phyloP scores from a whole-genome alignment of 148 eudicot species.

The Vaccinium macrocarpon region DNA sequence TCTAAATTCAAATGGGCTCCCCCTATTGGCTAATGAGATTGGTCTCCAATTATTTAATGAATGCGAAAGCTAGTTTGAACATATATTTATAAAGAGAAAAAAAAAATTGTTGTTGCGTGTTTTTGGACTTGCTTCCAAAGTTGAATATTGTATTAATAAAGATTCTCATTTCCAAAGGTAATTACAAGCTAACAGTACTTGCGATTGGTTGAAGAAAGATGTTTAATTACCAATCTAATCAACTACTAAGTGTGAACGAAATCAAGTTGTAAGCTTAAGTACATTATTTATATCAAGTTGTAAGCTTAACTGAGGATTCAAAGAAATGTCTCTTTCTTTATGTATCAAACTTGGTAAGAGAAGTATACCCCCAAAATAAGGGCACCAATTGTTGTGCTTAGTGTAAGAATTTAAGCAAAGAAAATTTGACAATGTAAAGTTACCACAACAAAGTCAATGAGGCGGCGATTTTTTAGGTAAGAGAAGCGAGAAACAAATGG shows the following conservation, averaged over 20 bases:
- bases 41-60: too few species aligned
- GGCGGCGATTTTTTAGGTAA: constrained; percentile 4
- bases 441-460: neutral
- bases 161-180: neutral
- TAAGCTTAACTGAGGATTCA: too few species aligned
- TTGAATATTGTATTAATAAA: neutral
- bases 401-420: neutral
- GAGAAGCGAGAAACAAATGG: neutral
- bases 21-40: too few species aligned
- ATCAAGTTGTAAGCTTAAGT: neutral
- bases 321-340: neutral
- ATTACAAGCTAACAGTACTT: neutral
- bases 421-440: neutral
- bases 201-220: neutral
- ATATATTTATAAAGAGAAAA: too few species aligned
- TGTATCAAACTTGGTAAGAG: neutral
- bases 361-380: neutral
- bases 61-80: too few species aligned
- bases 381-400: neutral
- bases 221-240: neutral
- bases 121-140: neutral
- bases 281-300: too few species aligned
- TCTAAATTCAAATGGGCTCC: too few species aligned
- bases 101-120: neutral
- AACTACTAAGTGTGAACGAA: neutral